Base-by-base conservation (phyloP, 345 rosid species). In the Psidium guajava region DNA sequence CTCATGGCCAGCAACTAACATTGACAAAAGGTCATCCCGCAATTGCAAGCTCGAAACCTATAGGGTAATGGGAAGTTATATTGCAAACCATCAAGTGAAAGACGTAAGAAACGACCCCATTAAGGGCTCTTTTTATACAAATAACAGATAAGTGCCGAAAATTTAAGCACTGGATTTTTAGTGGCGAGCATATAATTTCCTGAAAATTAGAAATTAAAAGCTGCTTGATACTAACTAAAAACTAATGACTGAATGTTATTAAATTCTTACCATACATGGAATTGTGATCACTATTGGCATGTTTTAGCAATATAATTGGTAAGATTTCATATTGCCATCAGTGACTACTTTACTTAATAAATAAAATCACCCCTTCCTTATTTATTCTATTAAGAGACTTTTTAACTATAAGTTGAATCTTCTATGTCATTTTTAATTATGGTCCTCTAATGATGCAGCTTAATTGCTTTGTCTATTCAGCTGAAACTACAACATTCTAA, bases 1-100 rank as follows among this genome's bases (percentile, higher is more conserved):
- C 91, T 95, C 99, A 84, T 95, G 98, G 85, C 99, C 98, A 27
- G 99, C 99, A 49, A 95, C 99, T 88, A 97, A 92, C 98, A 95
- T 94, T 59, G 99, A 97, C 88, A 97, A 89, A 86, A 95, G 95
- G 91, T 97, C 99, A 88, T 97, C 98, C 59, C 98, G 91, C 87
- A 97, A 87, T 88, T 95, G 99, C 59, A 88, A 84, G 86, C 97
- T 95, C 24, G 98, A 95, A 83, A 97, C 98, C 99, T 97, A 85
- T 50, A 73, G 83, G 20, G 73, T 10, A 15, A 51, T 51, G 42
- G 32, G 64, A 32, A 47, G 28, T 69, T 44, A 47, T 84, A 81
- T 16, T 32, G 77, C 77, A 64, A 64, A 32, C 22, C 44, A 64
- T 64, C 12, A 5, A 32, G 77, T 8, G 24, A 64, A 61, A 15